phyloP scores from a whole-genome alignment of 164 flowering plant species.

The Paratinospora sagittata region DNA sequence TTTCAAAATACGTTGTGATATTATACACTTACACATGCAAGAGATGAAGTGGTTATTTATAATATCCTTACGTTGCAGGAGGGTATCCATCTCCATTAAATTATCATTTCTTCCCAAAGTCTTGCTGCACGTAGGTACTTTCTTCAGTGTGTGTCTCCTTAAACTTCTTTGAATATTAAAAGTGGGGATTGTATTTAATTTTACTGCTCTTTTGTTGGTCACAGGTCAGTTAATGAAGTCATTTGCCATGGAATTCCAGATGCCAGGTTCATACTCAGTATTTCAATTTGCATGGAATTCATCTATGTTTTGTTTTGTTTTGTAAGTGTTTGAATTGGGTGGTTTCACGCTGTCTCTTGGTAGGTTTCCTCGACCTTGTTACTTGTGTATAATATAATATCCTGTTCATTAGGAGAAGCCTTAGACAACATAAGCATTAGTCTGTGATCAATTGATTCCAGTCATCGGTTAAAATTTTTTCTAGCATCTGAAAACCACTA shows the following conservation, averaged over 20 bases:
- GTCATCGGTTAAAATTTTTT: no score
- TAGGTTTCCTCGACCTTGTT: not conserved
- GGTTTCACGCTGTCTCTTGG: not conserved
- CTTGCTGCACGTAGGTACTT: constrained; percentile 99
- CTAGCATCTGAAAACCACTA: not conserved
- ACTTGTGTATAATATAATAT: not conserved
- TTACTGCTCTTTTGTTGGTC: constrained; percentile 9
- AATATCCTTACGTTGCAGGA: constrained; percentile 40
- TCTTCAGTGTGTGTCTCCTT: constrained; percentile 17
- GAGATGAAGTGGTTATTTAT: not conserved
- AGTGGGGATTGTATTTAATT: not conserved
- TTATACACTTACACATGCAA: not conserved
- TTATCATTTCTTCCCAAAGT: constrained; percentile 94
- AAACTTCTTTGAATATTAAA: not conserved
- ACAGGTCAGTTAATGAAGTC: constrained; percentile 96
- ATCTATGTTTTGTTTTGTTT: not conserved
- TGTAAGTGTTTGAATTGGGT: not conserved
- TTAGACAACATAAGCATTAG: not conserved
- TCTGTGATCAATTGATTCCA: not conserved
- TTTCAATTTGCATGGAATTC: not conserved
- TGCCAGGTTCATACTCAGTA: constrained; percentile 53
- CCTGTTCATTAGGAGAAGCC: not conserved
- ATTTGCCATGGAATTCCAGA: constrained; percentile 99
- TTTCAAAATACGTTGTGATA: not conserved
- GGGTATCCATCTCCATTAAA: constrained; percentile 97